Conservation (phyloP, 345 rosid species). For the Euphorbia peplus region DNA sequence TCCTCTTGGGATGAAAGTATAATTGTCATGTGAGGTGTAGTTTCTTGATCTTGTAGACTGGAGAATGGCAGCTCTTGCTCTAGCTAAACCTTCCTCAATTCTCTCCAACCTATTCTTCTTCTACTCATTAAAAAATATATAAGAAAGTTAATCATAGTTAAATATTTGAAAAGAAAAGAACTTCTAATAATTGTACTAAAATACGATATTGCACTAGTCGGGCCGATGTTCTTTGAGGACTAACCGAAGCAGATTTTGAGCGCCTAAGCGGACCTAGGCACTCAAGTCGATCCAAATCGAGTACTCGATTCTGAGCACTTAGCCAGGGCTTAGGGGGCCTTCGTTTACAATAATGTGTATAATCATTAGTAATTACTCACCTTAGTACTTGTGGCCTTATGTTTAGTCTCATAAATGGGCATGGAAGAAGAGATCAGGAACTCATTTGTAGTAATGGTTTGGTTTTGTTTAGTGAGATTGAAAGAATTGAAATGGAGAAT, state of each 20-base stretch:
- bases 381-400: not conserved
- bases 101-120: constrained; percentile 24
- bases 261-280: too few species aligned
- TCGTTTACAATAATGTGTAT: too few species aligned
- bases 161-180: too few species aligned
- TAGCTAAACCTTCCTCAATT: constrained; percentile 39
- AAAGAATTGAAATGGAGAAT: not conserved
- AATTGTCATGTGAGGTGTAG: constrained; percentile 32
- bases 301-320: too few species aligned
- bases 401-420: not conserved
- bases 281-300: too few species aligned
- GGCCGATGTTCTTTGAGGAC: too few species aligned
- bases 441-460: not conserved
- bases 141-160: not conserved
- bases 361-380: not conserved
- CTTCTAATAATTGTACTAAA: too few species aligned
- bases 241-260: too few species aligned
- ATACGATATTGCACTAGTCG: too few species aligned
- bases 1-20: constrained; percentile 46
- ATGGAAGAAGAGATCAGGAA: not conserved
- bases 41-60: constrained; percentile 39
- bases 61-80: constrained; percentile 45
- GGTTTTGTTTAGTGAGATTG: not conserved
- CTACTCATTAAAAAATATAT: not conserved
- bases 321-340: too few species aligned